Conservation (phyloP, 208 protist species). For the Wallacemonas sp. region DNA sequence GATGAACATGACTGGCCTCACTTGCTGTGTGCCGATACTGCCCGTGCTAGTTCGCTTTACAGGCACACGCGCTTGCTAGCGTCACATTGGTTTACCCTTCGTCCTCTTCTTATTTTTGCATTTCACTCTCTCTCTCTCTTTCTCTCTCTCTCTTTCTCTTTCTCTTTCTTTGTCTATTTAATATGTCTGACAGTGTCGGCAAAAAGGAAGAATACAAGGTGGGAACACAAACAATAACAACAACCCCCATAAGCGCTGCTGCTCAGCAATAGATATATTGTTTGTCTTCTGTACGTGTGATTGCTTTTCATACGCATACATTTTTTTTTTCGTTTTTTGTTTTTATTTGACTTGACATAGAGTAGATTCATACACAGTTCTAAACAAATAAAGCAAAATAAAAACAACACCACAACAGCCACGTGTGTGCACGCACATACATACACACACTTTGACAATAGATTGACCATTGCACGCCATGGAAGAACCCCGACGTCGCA, state of each 20-base stretch:
- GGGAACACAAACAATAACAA: no score
- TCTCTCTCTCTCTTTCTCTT: background rate
- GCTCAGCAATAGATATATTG: no score
- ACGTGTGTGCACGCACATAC: background rate
- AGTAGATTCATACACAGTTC: background rate
- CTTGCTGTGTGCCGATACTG: no score
- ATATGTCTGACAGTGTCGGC: background rate
- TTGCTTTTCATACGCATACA: background rate
- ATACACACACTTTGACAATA: background rate
- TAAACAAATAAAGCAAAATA: background rate
- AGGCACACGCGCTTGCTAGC: no score
- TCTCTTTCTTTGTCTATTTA: background rate
- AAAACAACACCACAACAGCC: background rate
- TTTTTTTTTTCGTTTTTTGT: slow-evolving; percentile 1
- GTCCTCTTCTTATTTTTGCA: slow-evolving; percentile 14
- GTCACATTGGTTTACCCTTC: no score
- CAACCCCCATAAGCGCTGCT: no score
- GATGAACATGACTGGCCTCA: no score
- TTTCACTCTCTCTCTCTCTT: background rate
- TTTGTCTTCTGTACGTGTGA: no score
- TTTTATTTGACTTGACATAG: no score
- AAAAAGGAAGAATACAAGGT: background rate
- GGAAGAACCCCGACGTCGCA: slow-evolving; percentile 6
- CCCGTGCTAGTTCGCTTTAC: no score
- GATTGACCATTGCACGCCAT: background rate